Conservation (phyloP, 805 yeast species). For the Lipomyces kockii region DNA sequence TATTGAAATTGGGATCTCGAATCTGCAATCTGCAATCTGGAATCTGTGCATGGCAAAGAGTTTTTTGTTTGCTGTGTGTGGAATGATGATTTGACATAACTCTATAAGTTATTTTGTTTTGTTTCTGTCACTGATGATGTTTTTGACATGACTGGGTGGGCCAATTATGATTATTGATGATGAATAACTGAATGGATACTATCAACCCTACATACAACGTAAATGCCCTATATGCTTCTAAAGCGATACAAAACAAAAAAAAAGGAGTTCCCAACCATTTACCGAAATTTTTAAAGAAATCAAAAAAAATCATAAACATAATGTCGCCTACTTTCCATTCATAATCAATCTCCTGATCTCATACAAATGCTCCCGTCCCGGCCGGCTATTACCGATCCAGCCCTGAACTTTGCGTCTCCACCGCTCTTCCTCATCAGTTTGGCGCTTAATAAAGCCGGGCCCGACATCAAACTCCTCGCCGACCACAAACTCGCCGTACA, state of each 20-base stretch:
- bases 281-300: neutral
- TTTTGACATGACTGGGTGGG: neutral
- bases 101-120: too few relatives aligned
- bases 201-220: neutral
- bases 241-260: neutral
- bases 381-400: conserved; percentile 41
- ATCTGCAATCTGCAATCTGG: too few relatives aligned
- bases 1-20: too few relatives aligned
- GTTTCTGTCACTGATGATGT: neutral
- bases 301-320: neutral
- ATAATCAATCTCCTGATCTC: conserved; percentile 46
- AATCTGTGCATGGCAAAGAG: too few relatives aligned
- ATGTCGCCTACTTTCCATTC: conserved; percentile 24
- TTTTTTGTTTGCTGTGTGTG: too few relatives aligned
- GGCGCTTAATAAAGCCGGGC: conserved; percentile 38
- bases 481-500: conserved; percentile 40
- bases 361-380: conserved; percentile 41
- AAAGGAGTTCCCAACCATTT: neutral
- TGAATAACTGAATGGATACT: neutral
- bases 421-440: conserved; percentile 45
- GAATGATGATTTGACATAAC: too few relatives aligned
- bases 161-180: neutral
- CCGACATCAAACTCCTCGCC: conserved; percentile 45
- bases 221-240: neutral
- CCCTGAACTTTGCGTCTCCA: conserved; percentile 45